Percentiles rank a stretch among this genome's conserved stretches.
Conservation (phyloP, 495 filamentous ascomycete genomes). For the Cenococcum geophilum region DNA sequence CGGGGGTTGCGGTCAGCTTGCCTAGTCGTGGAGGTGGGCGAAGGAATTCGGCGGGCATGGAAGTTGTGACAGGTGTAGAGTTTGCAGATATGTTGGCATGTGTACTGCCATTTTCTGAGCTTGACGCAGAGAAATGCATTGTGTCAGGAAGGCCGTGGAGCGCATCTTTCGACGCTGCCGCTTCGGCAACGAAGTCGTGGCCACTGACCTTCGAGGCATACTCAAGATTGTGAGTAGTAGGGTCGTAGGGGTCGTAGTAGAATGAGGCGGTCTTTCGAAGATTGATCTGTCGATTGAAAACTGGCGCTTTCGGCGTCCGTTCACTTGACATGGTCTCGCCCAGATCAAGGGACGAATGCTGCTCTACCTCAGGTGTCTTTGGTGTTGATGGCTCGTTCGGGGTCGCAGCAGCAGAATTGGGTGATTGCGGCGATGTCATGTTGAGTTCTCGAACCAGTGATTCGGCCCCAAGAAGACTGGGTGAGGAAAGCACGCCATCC, state of each 20-base stretch:
- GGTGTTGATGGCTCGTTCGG: slow-evolving; percentile 34
- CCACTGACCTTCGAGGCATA: slow-evolving; percentile 37
- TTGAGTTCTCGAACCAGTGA: slow-evolving; percentile 61
- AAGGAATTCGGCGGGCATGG: slow-evolving; percentile 28
- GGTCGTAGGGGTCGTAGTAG: slow-evolving; percentile 35
- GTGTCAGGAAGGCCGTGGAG: slow-evolving; percentile 15
- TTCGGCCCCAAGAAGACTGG: slow-evolving; percentile 62
- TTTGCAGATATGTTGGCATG: slow-evolving; percentile 9
- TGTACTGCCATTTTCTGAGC: slow-evolving; percentile 1
- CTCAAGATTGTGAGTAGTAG: slow-evolving; percentile 35
- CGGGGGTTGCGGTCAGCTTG: slow-evolving; percentile 39
- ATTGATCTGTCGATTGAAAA: slow-evolving; percentile 36
- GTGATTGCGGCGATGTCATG: slow-evolving; percentile 52
- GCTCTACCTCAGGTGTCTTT: slow-evolving; percentile 33
- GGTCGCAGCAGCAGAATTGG: slow-evolving; percentile 27
- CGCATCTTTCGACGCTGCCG: slow-evolving; percentile 4
- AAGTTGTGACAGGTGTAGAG: slow-evolving; percentile 8
- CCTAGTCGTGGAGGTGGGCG: slow-evolving; percentile 44
- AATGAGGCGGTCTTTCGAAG: slow-evolving; percentile 37
- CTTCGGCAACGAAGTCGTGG: slow-evolving; percentile 27
- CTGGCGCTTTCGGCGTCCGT: slow-evolving; percentile 25
- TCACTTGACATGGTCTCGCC: slow-evolving; percentile 30
- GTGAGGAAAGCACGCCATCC: slow-evolving; percentile 20
- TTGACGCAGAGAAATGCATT: slow-evolving; percentile 21
- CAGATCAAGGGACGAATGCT: slow-evolving; percentile 23